These are phyloP conservation scores for Phytopythium boreale DNA, from an alignment of 352 stramenopile genomes.

Conservation along the genomic window DNA sequence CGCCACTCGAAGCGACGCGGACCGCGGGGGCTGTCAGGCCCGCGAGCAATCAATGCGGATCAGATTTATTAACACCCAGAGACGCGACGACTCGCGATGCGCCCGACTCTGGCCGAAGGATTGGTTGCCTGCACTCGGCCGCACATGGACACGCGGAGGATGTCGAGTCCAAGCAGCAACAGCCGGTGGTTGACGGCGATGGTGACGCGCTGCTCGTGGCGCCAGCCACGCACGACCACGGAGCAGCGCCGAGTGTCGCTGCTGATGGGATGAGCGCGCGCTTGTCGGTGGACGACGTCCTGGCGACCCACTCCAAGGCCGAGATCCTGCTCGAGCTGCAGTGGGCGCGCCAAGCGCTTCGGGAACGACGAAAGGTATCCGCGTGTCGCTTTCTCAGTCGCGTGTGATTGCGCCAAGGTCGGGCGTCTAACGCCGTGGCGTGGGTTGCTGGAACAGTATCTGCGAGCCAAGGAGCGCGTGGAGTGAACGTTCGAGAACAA, in stretches of 20 bases:
- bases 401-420: background rate
- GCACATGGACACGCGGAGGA: constrained; percentile 8
- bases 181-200: background rate
- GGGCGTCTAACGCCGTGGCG: background rate
- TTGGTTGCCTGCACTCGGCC: background rate
- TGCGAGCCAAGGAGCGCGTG: constrained; percentile 24
- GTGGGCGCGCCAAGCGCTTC: constrained; percentile 44
- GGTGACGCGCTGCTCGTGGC: background rate
- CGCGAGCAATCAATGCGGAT: background rate
- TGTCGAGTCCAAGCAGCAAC: constrained; percentile 2
- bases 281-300: constrained; percentile 30
- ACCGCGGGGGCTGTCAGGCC: background rate
- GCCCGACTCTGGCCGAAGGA: constrained; percentile 1
- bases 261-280: background rate
- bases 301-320: constrained; percentile 40
- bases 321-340: constrained; percentile 57
- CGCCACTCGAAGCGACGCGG: background rate
- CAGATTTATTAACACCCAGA: background rate
- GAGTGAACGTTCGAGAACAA: constrained; percentile 5
- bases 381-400: background rate
- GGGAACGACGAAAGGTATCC: constrained; percentile 40
- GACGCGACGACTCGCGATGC: background rate
- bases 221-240: background rate
- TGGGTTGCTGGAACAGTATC: constrained; percentile 18
- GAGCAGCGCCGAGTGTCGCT: background rate